Base-by-base conservation (phyloP, 495 filamentous ascomycete genomes). In the Xanthoparmelia taractica region DNA sequence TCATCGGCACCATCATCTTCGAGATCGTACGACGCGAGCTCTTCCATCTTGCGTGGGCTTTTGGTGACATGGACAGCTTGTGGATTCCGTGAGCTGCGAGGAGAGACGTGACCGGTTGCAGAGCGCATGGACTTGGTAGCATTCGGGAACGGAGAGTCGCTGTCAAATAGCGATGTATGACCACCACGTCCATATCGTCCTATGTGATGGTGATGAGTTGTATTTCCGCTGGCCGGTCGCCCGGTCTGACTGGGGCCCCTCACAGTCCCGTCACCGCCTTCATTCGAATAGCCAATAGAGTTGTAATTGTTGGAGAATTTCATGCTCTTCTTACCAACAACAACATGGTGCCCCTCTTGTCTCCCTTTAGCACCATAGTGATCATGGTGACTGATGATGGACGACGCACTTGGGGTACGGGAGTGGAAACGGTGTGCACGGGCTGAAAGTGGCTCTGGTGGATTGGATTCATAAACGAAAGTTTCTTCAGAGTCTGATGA, bases 381-480 rank as follows among this genome's bases (percentile, higher is more conserved):
- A 69, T 91, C 90, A 36, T 84, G 82, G 73, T 88, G 87, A 75
- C 87, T 96, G 15, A 76, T 84, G 82, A 94, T 90, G 6, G 94
- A 97, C 7, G 95, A 93, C 25, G 90, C 89, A 74, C 93, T 97
- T 5, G 94, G 94, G 15, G 94, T 98, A 50, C 94, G 84, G 20
- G 95, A 97, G 74, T 97, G 93, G 70, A 93, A 94, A 58, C 92
- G 82, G 59, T 83, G 79, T 47, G 88, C 85, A n/a, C 91, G 85
- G 48, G 87, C 72, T 23, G 82, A 88, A 59, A 81, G 83, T 29
- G 80, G 80, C 66, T 97, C 94, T 15, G 90, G 90, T 15, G 95
- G 94, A 71, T 98, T 98, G 13, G 94, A 98, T 75, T 98, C 94
- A 76, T 98, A 98, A 5, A 98, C 93, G 73, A 97, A 98, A 0